These are phyloP conservation scores for Scheffersomyces quercinus DNA, from an alignment of 1,139 yeast genomes.

Conservation along the genomic window DNA sequence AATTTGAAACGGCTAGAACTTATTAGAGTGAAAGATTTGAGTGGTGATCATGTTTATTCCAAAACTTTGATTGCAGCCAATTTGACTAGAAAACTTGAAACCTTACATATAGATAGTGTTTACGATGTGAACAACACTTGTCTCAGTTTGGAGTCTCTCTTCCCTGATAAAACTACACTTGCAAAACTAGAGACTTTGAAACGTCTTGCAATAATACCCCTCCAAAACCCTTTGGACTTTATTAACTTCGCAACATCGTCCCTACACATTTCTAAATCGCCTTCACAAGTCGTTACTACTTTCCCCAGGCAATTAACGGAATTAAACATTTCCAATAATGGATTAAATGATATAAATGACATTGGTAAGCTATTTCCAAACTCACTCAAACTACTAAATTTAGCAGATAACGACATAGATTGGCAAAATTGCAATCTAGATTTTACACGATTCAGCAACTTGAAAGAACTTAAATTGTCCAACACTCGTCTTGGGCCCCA, in stretches of 20 bases:
- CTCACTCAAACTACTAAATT: slow-evolving; percentile 12
- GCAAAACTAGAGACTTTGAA: too few relatives aligned
- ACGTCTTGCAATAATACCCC: too few relatives aligned
- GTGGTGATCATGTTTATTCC: slow-evolving; percentile 5
- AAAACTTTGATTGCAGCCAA: not conserved
- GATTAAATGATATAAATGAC: slow-evolving; percentile 9
- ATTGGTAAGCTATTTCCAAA: slow-evolving; percentile 6
- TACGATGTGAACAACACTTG: not conserved
- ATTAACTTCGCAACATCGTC: not conserved
- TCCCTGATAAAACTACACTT: too few relatives aligned
- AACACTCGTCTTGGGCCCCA: slow-evolving; percentile 19
- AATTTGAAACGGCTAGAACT: slow-evolving; percentile 10
- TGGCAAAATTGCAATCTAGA: slow-evolving; percentile 14
- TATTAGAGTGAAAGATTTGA: slow-evolving; percentile 14
- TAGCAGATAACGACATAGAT: slow-evolving; percentile 26
- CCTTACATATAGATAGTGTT: not conserved
- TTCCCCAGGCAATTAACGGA: slow-evolving; percentile 12
- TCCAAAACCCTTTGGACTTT: not conserved
- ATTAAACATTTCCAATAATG: slow-evolving; percentile 16
- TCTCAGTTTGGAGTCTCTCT: too few relatives aligned
- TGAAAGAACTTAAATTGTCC: slow-evolving; percentile 17
- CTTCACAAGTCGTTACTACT: not conserved
- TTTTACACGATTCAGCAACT: slow-evolving; percentile 2
- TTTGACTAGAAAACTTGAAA: not conserved
- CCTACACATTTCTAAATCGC: not conserved